Conservation (phyloP, 2,329 filamentous ascomycete genomes). For the Neoascochyta sp. region DNA sequence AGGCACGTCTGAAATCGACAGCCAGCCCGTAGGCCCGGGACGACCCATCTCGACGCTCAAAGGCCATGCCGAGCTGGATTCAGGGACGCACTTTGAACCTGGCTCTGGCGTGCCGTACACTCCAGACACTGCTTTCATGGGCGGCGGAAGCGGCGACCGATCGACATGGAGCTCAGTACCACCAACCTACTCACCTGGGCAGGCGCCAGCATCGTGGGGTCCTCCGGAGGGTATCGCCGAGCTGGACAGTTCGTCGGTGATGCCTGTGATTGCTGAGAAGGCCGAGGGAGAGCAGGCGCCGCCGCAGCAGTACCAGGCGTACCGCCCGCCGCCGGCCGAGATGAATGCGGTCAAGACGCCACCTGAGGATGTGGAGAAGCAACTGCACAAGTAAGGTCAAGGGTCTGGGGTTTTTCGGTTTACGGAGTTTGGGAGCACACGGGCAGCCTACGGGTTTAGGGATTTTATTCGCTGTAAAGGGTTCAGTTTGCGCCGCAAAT, state of each 20-base stretch:
- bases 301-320: conserved; percentile 28
- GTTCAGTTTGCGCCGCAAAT: no score
- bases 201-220: conserved; percentile 6
- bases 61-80: conserved; percentile 30
- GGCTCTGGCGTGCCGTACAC: conserved; percentile 20
- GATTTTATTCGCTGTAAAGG: no score
- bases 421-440: no score
- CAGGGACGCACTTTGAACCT: conserved; percentile 24
- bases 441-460: no score
- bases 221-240: conserved; percentile 10
- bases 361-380: conserved; percentile 22
- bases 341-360: conserved; percentile 18
- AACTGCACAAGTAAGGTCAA: conserved; percentile 7
- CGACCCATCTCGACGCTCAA: conserved; percentile 25
- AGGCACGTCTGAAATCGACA: conserved; percentile 27
- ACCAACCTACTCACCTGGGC: conserved; percentile 28
- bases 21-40: conserved; percentile 26
- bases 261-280: conserved; percentile 14
- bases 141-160: conserved; percentile 24
- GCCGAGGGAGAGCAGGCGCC: conserved; percentile 6
- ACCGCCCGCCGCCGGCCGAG: conserved; percentile 23
- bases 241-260: conserved; percentile 16
- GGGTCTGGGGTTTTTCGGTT: no score
- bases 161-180: conserved; percentile 28
- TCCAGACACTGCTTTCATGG: conserved; percentile 30